A percentile compares a stretch with the other conserved stretches of the same genome.
Evolutionary conservation across 441 rosid genomes (phyloP).

Genomic region (Bruguiera hainesii): DNA sequence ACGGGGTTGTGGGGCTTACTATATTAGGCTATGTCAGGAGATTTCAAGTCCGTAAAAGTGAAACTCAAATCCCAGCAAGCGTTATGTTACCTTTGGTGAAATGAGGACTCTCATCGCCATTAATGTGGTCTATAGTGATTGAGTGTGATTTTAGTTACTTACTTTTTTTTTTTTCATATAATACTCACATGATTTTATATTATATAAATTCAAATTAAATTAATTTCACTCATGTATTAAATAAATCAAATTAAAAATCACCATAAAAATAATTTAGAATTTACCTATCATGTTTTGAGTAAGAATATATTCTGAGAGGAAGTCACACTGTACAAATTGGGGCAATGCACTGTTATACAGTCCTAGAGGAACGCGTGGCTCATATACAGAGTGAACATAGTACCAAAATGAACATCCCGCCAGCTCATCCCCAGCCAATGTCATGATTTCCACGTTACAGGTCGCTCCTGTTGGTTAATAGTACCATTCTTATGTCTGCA

Average conservation of each 20-base stretch:
- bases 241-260: no score
- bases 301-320: conserved; percentile 19
- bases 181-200: no score
- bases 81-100: neutral
- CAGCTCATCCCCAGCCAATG: conserved; percentile 7
- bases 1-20: no score
- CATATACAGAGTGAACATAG: neutral
- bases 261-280: neutral
- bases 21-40: neutral
- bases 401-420: neutral
- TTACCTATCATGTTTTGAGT: neutral
- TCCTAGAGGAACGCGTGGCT: conserved; percentile 16
- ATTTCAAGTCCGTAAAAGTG: neutral
- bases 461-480: no score
- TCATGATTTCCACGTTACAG: conserved; percentile 17
- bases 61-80: neutral
- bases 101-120: neutral
- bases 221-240: no score
- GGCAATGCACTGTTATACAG: conserved; percentile 10
- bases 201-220: no score
- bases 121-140: neutral
- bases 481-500: conserved; percentile 8
- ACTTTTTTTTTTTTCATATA: neutral
- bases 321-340: neutral
- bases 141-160: neutral